phyloP scores from a whole-genome alignment of 257 asterid species.

The Anisodus tanguticus region DNA sequence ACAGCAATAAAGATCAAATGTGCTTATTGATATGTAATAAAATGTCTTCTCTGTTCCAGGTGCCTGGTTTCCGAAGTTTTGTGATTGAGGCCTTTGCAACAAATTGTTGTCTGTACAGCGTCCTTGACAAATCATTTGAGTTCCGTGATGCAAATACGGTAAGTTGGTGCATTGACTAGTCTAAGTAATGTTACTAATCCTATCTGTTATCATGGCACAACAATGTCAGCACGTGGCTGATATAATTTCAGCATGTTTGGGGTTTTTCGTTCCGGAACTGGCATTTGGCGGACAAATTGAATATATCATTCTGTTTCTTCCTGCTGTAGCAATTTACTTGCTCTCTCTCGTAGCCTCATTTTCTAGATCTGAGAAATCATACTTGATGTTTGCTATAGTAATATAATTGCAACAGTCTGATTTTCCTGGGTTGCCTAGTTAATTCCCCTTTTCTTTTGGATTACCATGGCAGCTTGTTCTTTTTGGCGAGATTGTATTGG shows the following conservation, averaged over 20 bases:
- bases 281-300: neutral
- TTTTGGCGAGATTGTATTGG: slow-evolving; percentile 80
- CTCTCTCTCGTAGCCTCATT: neutral
- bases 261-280: neutral
- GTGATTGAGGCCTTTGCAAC: slow-evolving; percentile 77
- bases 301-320: neutral
- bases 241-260: neutral
- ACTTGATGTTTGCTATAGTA: neutral
- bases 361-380: neutral
- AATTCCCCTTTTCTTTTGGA: slow-evolving; percentile 21
- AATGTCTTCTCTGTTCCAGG: slow-evolving; percentile 55
- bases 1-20: neutral
- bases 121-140: slow-evolving; percentile 89
- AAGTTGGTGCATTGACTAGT: slow-evolving; percentile 45
- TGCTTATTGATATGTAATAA: slow-evolving; percentile 38
- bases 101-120: slow-evolving; percentile 90
- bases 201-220: neutral
- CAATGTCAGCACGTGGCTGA: neutral
- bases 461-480: slow-evolving; percentile 59
- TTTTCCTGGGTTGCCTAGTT: neutral
- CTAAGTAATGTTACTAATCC: neutral
- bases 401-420: neutral
- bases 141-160: slow-evolving; percentile 92
- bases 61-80: slow-evolving; percentile 83
- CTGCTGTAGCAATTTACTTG: slow-evolving; percentile 22